Conservation (phyloP, 2,329 filamentous ascomycete genomes). For the Colletotrichum orbiculare region DNA sequence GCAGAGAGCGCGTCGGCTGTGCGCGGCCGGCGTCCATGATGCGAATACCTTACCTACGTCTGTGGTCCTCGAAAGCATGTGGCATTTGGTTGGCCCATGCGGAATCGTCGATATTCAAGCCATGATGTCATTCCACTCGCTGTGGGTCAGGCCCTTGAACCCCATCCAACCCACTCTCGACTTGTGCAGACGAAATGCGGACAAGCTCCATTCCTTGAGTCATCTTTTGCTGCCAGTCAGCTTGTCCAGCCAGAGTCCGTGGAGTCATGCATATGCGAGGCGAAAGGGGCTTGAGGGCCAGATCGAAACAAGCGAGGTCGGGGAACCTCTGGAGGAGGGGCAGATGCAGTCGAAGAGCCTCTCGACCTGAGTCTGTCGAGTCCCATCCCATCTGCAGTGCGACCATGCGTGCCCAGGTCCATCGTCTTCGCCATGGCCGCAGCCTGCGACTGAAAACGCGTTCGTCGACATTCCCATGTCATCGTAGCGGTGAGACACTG, state of each 20-base stretch:
- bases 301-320: constrained; percentile 30
- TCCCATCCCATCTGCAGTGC: constrained; percentile 20
- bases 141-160: constrained; percentile 7
- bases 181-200: too few species aligned
- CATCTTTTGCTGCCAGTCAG: constrained; percentile 13
- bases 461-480: constrained; percentile 8
- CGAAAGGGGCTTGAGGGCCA: constrained; percentile 31
- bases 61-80: constrained; percentile 7
- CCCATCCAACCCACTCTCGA: too few species aligned
- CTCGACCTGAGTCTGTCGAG: constrained; percentile 15
- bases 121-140: constrained; percentile 31
- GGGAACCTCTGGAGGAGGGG: constrained; percentile 14
- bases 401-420: neutral
- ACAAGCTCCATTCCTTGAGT: neutral
- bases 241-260: constrained; percentile 23
- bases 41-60: constrained; percentile 10
- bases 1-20: neutral
- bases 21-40: constrained; percentile 22
- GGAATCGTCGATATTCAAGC: constrained; percentile 1
- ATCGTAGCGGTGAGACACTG: constrained; percentile 27
- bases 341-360: constrained; percentile 1
- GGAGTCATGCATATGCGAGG: constrained; percentile 32
- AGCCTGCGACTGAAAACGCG: constrained; percentile 11
- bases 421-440: constrained; percentile 7
- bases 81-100: constrained; percentile 26